Percentiles rank a stretch among this genome's conserved stretches.
Evolutionary conservation across 225 moss, liverwort and hornwort species (phyloP).

Genomic region (Polytrichum formosum): DNA sequence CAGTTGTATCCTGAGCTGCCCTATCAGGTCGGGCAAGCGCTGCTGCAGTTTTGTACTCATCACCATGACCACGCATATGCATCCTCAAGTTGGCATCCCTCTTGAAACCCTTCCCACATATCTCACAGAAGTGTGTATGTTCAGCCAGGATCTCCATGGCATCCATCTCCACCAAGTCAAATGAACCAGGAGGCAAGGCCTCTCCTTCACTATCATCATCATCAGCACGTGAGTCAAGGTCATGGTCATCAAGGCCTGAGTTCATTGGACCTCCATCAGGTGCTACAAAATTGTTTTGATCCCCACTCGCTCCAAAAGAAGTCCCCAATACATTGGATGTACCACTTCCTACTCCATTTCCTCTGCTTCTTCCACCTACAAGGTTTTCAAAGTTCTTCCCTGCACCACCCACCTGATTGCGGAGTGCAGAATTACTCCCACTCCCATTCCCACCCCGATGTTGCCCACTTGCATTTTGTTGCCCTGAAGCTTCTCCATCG

Average conservation of each 20-base stretch:
- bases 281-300: slow-evolving; percentile 17
- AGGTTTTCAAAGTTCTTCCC: slow-evolving; percentile 10
- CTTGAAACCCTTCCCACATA: slow-evolving; percentile 95
- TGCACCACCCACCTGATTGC: slow-evolving; percentile 15
- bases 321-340: slow-evolving; percentile 11
- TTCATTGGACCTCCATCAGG: slow-evolving; percentile 37
- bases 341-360: slow-evolving; percentile 1
- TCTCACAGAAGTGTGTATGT: slow-evolving; percentile 97
- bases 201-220: slow-evolving; percentile 80
- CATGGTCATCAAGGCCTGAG: slow-evolving; percentile 51
- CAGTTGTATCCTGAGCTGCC: slow-evolving; percentile 37
- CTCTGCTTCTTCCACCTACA: slow-evolving; percentile 18
- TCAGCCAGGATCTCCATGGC: slow-evolving; percentile 88
- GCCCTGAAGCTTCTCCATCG: slow-evolving; percentile 23
- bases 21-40: slow-evolving; percentile 84
- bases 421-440: slow-evolving; percentile 20
- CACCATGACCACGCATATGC: slow-evolving; percentile 99
- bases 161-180: slow-evolving; percentile 89
- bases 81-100: slow-evolving; percentile 90
- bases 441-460: slow-evolving; percentile 21
- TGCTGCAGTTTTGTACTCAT: slow-evolving; percentile 92
- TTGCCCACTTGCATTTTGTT: slow-evolving; percentile 12
- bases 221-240: slow-evolving; percentile 42
- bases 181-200: slow-evolving; percentile 65
- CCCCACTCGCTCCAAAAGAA: slow-evolving; percentile 20